These are phyloP conservation scores for Tillandsia fasciculata DNA, from an alignment of 176 grass and related monocot species.

Conservation along the genomic window DNA sequence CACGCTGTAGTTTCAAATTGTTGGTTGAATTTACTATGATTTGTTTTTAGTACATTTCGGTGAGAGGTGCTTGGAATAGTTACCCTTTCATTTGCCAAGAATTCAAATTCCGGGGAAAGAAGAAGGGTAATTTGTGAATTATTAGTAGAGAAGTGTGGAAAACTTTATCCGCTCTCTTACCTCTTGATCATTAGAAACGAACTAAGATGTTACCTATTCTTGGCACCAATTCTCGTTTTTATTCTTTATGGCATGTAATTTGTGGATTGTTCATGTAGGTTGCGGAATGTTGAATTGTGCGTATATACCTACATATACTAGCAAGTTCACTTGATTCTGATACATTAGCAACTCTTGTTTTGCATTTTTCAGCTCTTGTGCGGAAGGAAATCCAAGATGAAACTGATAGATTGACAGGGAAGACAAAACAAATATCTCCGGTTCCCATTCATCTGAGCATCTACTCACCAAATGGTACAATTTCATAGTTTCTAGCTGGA, in stretches of 20 bases:
- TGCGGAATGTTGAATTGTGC: no score
- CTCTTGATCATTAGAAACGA: no score
- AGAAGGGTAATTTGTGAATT: no score
- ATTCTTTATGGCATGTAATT: no score
- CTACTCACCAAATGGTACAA: constrained; percentile 69
- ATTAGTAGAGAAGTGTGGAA: no score
- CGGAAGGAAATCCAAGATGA: constrained; percentile 91
- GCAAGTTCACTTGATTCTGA: neutral
- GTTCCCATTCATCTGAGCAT: constrained; percentile 99
- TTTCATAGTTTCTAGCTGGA: neutral
- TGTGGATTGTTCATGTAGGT: no score
- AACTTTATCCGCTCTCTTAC: no score
- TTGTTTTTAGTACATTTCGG: neutral
- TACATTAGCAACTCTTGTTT: constrained; percentile 1
- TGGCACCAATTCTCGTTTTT: no score
- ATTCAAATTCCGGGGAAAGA: no score
- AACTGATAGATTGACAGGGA: constrained; percentile 79
- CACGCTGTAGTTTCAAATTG: neutral
- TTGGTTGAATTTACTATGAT: neutral
- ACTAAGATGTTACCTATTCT: no score
- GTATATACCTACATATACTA: no score
- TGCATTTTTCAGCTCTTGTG: constrained; percentile 55
- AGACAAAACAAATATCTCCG: constrained; percentile 74
- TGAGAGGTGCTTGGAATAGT: neutral
- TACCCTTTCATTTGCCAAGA: no score